A percentile compares a stretch with the other conserved stretches of the same genome.
Conservation (phyloP, 2,329 filamentous ascomycete genomes). For the Helicocarpus griseus region DNA sequence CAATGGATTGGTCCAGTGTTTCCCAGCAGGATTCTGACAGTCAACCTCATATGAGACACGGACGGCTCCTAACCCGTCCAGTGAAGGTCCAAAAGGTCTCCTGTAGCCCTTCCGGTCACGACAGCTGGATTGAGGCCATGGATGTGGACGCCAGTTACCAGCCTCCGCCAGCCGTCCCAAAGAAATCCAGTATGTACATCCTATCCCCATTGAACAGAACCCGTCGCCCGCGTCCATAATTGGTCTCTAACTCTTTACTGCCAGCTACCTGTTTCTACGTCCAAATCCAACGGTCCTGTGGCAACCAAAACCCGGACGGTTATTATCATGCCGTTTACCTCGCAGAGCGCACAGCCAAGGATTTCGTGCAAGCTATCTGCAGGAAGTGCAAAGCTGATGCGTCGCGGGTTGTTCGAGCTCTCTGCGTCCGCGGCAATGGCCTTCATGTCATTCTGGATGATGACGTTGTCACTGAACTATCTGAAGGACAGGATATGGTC, state of each 20-base stretch:
- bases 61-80: constrained; percentile 17
- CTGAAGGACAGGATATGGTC: constrained; percentile 85
- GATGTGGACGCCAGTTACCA: constrained; percentile 82
- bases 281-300: constrained; percentile 45
- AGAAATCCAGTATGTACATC: constrained; percentile 51
- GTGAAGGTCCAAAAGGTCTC: constrained; percentile 23
- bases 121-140: constrained; percentile 80
- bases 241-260: constrained; percentile 2
- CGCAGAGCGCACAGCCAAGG: constrained; percentile 61
- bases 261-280: constrained; percentile 84
- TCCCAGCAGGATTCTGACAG: constrained; percentile 15
- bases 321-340: constrained; percentile 83
- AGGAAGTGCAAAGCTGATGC: constrained; percentile 74
- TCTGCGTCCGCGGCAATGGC: constrained; percentile 64
- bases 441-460: constrained; percentile 83
- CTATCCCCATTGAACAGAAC: not conserved
- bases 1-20: constrained; percentile 18
- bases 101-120: constrained; percentile 37
- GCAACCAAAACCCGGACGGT: constrained; percentile 39
- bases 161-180: constrained; percentile 60
- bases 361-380: constrained; percentile 64
- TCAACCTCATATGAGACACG: constrained; percentile 10
- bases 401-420: constrained; percentile 57
- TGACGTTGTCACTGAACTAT: constrained; percentile 71
- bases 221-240: not conserved